Conservation (phyloP, 768 basidiomycete genomes). For the Naganishia antarctica region DNA sequence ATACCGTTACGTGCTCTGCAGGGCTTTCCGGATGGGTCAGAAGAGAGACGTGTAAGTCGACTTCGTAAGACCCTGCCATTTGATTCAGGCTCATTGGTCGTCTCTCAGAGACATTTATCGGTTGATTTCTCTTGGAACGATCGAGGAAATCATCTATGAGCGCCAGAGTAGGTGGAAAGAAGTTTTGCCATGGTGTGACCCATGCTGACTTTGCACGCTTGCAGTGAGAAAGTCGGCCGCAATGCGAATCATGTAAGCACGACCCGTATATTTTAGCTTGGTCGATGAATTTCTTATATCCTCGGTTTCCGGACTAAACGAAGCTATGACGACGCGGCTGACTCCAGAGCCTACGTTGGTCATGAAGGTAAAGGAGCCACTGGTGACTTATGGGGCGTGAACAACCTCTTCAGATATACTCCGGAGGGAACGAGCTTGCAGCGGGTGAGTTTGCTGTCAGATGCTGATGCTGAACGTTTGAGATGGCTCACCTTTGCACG, state of each 20-base stretch:
- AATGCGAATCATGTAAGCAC: conserved; percentile 23
- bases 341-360: conserved; percentile 42
- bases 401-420: conserved; percentile 47
- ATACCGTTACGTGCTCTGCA: background rate
- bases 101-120: conserved; percentile 43
- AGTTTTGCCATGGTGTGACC: background rate
- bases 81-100: background rate
- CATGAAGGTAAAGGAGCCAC: conserved; percentile 38
- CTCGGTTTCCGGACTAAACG: background rate
- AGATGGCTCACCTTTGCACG: too few species aligned
- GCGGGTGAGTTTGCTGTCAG: background rate
- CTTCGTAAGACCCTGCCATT: background rate
- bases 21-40: conserved; percentile 47
- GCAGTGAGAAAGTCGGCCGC: conserved; percentile 27
- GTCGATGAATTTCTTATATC: background rate
- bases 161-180: conserved; percentile 37
- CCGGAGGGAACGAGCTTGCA: conserved; percentile 34
- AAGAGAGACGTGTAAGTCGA: conserved; percentile 42
- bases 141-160: conserved; percentile 48
- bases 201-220: background rate
- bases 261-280: background rate
- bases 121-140: conserved; percentile 43
- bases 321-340: conserved; percentile 42
- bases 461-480: too few species aligned
- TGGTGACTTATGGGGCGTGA: conserved; percentile 44